A percentile compares a stretch with the other conserved stretches of the same genome.
Conservation (phyloP, 768 basidiomycete species). For the Tulasnella sp. region DNA sequence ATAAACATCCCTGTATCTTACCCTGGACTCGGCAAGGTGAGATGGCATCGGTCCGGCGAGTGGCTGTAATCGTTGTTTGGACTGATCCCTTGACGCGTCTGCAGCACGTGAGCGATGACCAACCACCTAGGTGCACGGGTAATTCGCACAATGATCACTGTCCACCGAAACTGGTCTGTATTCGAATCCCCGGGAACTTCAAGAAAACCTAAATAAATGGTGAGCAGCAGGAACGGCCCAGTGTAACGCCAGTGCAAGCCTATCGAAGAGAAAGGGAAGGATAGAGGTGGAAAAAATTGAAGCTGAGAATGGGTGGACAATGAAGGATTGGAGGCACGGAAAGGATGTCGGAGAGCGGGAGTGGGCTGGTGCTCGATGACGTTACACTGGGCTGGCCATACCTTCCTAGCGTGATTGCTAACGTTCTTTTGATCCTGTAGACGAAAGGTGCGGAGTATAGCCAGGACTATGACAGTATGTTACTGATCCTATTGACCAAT, state of each 20-base stretch:
- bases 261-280: no score
- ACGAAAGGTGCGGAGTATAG: slow-evolving; percentile 64
- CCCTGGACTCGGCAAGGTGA: neutral
- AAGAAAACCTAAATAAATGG: neutral
- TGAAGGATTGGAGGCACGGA: neutral
- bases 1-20: neutral
- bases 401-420: slow-evolving; percentile 14
- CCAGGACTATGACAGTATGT: slow-evolving; percentile 15
- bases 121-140: no score
- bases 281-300: neutral
- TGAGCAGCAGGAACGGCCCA: neutral
- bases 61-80: no score
- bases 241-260: neutral
- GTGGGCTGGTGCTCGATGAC: no score
- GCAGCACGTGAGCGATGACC: neutral
- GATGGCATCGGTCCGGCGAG: neutral
- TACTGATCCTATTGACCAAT: slow-evolving; percentile 23
- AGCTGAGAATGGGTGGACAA: neutral
- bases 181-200: neutral
- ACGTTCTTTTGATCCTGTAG: slow-evolving; percentile 31
- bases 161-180: neutral
- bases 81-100: neutral
- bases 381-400: neutral
- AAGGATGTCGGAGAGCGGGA: neutral
- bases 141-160: no score